Percentiles rank a stretch among this genome's conserved stretches.
phyloP scores from a whole-genome alignment of 2,329 filamentous ascomycete genomes.

The Aspergillus viridinutans region DNA sequence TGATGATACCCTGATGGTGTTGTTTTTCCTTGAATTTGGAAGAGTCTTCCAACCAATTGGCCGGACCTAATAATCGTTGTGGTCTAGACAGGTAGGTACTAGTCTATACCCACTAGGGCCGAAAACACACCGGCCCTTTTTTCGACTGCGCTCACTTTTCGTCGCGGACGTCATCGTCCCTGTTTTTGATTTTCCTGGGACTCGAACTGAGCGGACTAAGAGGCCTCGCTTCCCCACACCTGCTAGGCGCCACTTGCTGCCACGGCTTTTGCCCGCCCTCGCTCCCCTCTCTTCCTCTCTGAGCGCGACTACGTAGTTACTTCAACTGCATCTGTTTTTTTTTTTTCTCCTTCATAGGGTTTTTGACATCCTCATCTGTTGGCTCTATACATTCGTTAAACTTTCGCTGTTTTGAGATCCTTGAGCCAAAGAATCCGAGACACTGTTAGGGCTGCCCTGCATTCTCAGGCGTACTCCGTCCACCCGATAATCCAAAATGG shows the following conservation, averaged over 20 bases:
- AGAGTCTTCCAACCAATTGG: conserved; percentile 18
- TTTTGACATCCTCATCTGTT: neutral
- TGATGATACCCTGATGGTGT: neutral
- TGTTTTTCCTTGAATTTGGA: conserved; percentile 12
- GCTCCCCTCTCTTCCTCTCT: conserved; percentile 11
- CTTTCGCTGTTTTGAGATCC: neutral
- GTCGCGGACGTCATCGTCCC: conserved; percentile 32
- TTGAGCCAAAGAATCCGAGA: neutral
- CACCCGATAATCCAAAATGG: conserved; percentile 61
- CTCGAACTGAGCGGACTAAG: conserved; percentile 13
- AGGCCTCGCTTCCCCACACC: conserved; percentile 28
- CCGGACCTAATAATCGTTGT: neutral
- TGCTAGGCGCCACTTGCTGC: conserved; percentile 15
- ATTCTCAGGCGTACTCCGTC: conserved; percentile 9
- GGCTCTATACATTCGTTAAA: conserved; percentile 1
- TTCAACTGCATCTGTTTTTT: conserved; percentile 8
- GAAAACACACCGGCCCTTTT: conserved; percentile 9
- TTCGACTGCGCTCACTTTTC: conserved; percentile 15
- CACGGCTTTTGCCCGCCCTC: conserved; percentile 15
- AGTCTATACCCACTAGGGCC: too few species aligned
- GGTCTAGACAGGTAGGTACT: conserved; percentile 1
- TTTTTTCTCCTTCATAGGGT: conserved; percentile 3
- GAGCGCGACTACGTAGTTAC: conserved; percentile 14
- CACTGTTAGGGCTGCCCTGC: neutral
- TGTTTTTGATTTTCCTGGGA: conserved; percentile 21